Evolutionary conservation across 208 protist genomes (phyloP).

Genomic region (Leptomonas seymouri): DNA sequence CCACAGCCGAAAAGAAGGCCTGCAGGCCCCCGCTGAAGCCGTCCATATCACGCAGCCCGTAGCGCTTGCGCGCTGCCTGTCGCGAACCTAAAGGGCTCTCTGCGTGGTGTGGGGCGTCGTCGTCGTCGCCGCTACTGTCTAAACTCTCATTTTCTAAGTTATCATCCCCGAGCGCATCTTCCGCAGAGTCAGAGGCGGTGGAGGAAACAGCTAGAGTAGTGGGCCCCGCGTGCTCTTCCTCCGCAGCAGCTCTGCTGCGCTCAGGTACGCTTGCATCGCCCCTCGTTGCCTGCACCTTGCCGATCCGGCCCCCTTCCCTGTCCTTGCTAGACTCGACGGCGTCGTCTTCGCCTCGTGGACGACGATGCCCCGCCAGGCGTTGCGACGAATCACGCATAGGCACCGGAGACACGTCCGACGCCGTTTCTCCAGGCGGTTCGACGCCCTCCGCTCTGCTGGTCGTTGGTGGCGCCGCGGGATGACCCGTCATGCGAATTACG

Average conservation of each 20-base stretch:
- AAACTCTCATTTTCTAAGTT: not conserved
- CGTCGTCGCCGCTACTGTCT: not conserved
- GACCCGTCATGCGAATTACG: slow-evolving; percentile 2
- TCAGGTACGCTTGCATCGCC: too few species aligned
- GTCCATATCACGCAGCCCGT: slow-evolving; percentile 17
- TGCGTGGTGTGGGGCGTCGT: not conserved
- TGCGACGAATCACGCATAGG: not conserved
- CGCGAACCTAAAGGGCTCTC: not conserved
- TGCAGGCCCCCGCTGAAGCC: slow-evolving; percentile 21
- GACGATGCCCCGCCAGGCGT: slow-evolving; percentile 15
- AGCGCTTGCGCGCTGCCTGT: slow-evolving; percentile 9
- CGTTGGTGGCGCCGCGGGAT: not conserved
- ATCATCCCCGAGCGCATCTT: too few species aligned
- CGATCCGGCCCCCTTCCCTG: too few species aligned
- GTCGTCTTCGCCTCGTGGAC: slow-evolving; percentile 7
- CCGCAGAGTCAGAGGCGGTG: not conserved
- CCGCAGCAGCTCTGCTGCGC: not conserved
- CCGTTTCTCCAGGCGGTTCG: too few species aligned
- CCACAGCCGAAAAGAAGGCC: slow-evolving; percentile 49
- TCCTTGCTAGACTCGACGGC: not conserved
- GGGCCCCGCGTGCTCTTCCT: not conserved
- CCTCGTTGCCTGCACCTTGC: too few species aligned
- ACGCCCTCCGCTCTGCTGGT: not conserved
- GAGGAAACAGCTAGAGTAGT: not conserved
- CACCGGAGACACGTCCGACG: not conserved